These are phyloP conservation scores for Paxillus involutus DNA, from an alignment of 768 basidiomycete genomes.

Conservation along the genomic window DNA sequence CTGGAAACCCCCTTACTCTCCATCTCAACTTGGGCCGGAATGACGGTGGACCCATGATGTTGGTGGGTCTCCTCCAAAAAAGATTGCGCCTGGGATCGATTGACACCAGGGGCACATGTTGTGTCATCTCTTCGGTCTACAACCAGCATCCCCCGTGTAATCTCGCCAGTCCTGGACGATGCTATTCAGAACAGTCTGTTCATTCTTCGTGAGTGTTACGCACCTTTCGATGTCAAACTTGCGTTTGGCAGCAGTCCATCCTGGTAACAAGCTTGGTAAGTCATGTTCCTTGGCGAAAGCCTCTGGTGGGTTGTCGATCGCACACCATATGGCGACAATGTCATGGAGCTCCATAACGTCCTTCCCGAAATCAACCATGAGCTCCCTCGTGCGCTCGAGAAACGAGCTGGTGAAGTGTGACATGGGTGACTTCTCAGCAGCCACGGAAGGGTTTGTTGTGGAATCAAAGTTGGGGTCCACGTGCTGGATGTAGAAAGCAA, in stretches of 20 bases:
- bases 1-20: slow-evolving; percentile 29
- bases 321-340: slow-evolving; percentile 87
- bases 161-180: slow-evolving; percentile 59
- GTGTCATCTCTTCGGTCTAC: slow-evolving; percentile 72
- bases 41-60: slow-evolving; percentile 40
- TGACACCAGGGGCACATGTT: slow-evolving; percentile 65
- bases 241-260: slow-evolving; percentile 57
- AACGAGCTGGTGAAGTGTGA: slow-evolving; percentile 80
- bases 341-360: slow-evolving; percentile 92
- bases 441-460: slow-evolving; percentile 46
- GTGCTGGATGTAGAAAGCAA: slow-evolving; percentile 52
- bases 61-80: slow-evolving; percentile 40
- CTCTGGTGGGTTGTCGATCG: slow-evolving; percentile 65
- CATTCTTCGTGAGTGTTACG: slow-evolving; percentile 3
- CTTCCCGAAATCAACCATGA: slow-evolving; percentile 79
- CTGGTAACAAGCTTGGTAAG: slow-evolving; percentile 34
- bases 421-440: slow-evolving; percentile 54
- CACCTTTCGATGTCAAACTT: slow-evolving; percentile 74
- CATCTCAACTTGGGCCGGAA: slow-evolving; percentile 56
- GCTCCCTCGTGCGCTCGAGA: slow-evolving; percentile 67
- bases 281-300: slow-evolving; percentile 22
- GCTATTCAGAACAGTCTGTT: neutral
- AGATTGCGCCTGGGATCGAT: slow-evolving; percentile 62
- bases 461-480: slow-evolving; percentile 66
- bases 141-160: slow-evolving; percentile 86